These are phyloP conservation scores for Paragyromitra xinjiangensis DNA, from an alignment of 495 filamentous ascomycete genomes.

Conservation along the genomic window DNA sequence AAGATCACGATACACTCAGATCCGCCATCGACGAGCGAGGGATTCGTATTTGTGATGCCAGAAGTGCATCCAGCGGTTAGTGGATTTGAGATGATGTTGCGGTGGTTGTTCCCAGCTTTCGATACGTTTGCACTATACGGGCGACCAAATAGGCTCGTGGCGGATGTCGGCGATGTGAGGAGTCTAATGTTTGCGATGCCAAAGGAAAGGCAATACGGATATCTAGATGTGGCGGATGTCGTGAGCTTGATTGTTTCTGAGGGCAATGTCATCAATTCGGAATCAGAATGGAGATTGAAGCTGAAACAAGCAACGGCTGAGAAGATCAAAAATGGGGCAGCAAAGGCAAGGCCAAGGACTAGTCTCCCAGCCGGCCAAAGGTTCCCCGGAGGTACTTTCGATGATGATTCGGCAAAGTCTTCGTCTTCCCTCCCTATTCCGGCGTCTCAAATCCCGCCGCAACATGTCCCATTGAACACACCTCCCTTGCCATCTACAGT, in stretches of 20 bases:
- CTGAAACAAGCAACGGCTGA: conserved; percentile 89
- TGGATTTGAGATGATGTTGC: conserved; percentile 96
- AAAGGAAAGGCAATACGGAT: conserved; percentile 84
- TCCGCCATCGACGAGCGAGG: conserved; percentile 77
- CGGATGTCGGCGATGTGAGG: conserved; percentile 82
- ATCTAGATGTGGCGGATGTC: conserved; percentile 88
- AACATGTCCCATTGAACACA: conserved; percentile 54
- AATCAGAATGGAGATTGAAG: conserved; percentile 87
- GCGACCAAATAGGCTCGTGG: conserved; percentile 83
- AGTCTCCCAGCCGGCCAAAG: conserved; percentile 66
- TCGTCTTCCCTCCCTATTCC: conserved; percentile 60
- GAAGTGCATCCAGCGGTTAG: conserved; percentile 88
- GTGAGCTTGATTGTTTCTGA: conserved; percentile 76
- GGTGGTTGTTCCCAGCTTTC: conserved; percentile 91
- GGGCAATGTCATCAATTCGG: conserved; percentile 80
- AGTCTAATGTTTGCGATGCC: conserved; percentile 99
- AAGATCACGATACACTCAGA: conserved; percentile 83
- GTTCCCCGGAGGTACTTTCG: conserved; percentile 63
- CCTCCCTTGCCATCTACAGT: conserved; percentile 59
- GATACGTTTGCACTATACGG: conserved; percentile 94
- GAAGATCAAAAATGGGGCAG: conserved; percentile 60
- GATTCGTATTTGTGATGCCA: conserved; percentile 98
- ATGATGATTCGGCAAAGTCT: conserved; percentile 68
- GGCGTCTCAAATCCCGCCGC: conserved; percentile 52
- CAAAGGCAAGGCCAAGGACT: conserved; percentile 64